Conservation (phyloP, 192 early-diverging fungal genomes). For the Coemansia aciculifera region DNA sequence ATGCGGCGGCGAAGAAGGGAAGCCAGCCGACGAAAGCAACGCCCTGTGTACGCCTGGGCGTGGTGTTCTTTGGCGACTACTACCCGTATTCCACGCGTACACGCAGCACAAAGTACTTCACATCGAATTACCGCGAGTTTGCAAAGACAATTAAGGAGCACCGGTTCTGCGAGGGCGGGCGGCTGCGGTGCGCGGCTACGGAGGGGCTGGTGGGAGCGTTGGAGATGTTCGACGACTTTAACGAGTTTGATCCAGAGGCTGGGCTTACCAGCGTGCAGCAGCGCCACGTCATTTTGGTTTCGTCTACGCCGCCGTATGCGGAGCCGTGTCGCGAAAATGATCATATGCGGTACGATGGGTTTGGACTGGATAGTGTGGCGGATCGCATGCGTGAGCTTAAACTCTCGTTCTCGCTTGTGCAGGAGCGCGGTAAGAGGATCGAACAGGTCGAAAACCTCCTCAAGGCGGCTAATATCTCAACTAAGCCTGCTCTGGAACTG, state of each 20-base stretch:
- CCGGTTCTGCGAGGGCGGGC: constrained; percentile 46
- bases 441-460: constrained; percentile 42
- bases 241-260: constrained; percentile 49
- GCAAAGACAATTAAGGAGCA: constrained; percentile 50
- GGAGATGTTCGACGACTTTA: constrained; percentile 57
- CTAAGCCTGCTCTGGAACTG: constrained; percentile 33
- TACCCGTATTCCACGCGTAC: constrained; percentile 50
- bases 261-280: constrained; percentile 46
- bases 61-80: constrained; percentile 56
- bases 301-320: constrained; percentile 46
- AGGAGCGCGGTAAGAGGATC: constrained; percentile 44
- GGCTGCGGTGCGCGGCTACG: constrained; percentile 46
- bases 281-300: constrained; percentile 46
- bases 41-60: constrained; percentile 51
- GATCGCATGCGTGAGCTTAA: constrained; percentile 51
- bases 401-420: constrained; percentile 52
- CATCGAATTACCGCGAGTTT: constrained; percentile 56
- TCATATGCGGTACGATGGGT: constrained; percentile 51
- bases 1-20: constrained; percentile 2
- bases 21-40: constrained; percentile 41
- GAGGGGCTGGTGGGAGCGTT: constrained; percentile 52
- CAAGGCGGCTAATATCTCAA: constrained; percentile 37
- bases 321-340: constrained; percentile 47
- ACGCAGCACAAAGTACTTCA: constrained; percentile 54
- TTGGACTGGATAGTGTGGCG: constrained; percentile 41